Conservation (phyloP, 2,329 filamentous ascomycete genomes). For the Aspergillus pseudoglaucus region DNA sequence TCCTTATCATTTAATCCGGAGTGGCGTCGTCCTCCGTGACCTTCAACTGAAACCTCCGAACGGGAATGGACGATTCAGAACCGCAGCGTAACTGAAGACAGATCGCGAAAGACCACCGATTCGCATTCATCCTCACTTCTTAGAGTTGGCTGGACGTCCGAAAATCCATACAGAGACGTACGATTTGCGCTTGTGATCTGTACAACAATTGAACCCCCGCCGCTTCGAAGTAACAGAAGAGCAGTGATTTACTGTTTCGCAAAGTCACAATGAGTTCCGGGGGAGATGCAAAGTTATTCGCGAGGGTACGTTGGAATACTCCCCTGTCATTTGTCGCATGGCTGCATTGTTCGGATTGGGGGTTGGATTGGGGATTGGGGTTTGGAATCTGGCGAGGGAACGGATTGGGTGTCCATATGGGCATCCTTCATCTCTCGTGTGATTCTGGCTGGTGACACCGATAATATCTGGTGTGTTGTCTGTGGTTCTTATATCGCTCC, state of each 20-base stretch:
- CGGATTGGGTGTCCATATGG: background rate
- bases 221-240: background rate
- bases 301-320: slow-evolving; percentile 63
- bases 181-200: background rate
- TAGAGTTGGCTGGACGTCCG: background rate
- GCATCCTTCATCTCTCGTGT: background rate
- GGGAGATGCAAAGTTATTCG: slow-evolving; percentile 99
- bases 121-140: too few relatives aligned
- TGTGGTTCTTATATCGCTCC: background rate
- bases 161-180: background rate
- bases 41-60: too few relatives aligned
- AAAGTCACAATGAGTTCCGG: slow-evolving; percentile 55
- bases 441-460: background rate
- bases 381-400: background rate
- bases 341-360: slow-evolving; percentile 5
- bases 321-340: slow-evolving; percentile 17
- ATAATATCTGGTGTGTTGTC: background rate
- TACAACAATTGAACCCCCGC: background rate
- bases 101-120: too few relatives aligned
- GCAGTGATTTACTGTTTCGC: slow-evolving; percentile 1
- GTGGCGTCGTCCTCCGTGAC: too few relatives aligned
- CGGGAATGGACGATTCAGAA: too few relatives aligned
- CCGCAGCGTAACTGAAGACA: too few relatives aligned
- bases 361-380: background rate
- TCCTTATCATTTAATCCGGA: too few relatives aligned